Base-by-base conservation (phyloP, 2,329 filamentous ascomycete species). In the Xylariaceae sp. region DNA sequence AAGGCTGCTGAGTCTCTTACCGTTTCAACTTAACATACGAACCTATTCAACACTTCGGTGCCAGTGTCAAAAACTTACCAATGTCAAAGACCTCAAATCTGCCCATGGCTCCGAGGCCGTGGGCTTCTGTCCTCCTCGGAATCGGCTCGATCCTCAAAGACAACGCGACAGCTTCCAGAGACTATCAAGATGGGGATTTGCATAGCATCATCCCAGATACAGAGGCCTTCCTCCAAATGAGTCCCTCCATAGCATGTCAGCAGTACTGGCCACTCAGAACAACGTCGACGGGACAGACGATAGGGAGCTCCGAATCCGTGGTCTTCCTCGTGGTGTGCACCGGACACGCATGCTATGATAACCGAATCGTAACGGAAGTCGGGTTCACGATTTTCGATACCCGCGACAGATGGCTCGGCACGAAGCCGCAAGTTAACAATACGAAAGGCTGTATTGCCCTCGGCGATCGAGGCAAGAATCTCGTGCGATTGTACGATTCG, bases 311-410 rank as follows among this genome's bases (percentile, higher is more conserved):
- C 3, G 43, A 43, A 9, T 50, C 56, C 6, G n/a, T 60, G n/a
- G 59, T 60, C 3, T 32, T 60, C 30, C 34, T 60, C n/a, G 48
- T 45, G 39, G 35, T 57, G 29, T n/a, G 26, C 29, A 47, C 53
- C 32, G 54, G 54, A 12, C 54, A 51, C 1, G 32, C 51, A 8
- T 60, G 59, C 8, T 31, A 55, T 6, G 47, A 53, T 5, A 3
- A 6, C 1, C 31, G 52, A 4, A 19, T 48, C 1, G 40, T 60
- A 26, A 60, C 59, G 0, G 56, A 60, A 19, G 37, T 59, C 12
- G 59, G 56, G 11, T 60, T 47, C 9, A 59, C 59, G 1, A 49
- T 59, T 2, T 59, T 32, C 9, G 57, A 60, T 29, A 59, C 49
- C 5, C 45, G 47, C 6, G 37, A 54, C 4, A 49, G 52, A 34